Evolutionary conservation across 1,284 basidiomycete species (phyloP), one percentile per base, ranked within the genome.

Genomic region (Apiotrichum akiyoshidainum): DNA sequence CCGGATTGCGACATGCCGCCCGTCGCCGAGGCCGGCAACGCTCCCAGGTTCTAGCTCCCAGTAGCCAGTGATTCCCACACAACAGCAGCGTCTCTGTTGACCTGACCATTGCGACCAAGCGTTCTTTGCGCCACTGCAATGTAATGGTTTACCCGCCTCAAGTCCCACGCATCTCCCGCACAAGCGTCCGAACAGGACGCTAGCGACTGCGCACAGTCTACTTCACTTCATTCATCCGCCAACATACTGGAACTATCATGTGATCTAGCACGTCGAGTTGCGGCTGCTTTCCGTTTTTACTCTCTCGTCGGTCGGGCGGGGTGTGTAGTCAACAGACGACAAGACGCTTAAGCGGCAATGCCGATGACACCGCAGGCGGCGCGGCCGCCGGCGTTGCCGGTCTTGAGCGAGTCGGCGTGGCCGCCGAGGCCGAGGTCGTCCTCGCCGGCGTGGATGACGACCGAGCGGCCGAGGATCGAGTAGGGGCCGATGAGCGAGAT

Each of bases 341-440:
- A 31, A 31, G 26, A 31, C 37, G 37, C 37, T 51, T 51, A 51
- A 13, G 26, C 21, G 39, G 50, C 4, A 26, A 51, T 16, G 40
- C 50, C 50, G 16, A 90, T 87, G 56, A 89, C 84, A 68, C 88
- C 88, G 69, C 88, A 89, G 21, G 87, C 87, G 39, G 84, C 81
- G 58, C 87, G 80, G 46, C 80, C 84, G 52, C 87, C 87, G 54
- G 88, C 86, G 70, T 89, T 87, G 19, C 88, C 88, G 16, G 86
- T 89, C 73, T 83, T 87, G 57, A 85, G 77, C 35, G 86, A 87
- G 65, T 88, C 87, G 21, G 82, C 78, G 70, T 86, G 81, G 42
- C 77, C 80, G n/a, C 87, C 87, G 65, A 77, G 80, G 17, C 88
- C 88, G 61, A 89, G 82, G 70, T 90, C 88, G 71, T 90, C 88